phyloP scores from a whole-genome alignment of 2,329 filamentous ascomycete species.

The Verticillium longisporum region DNA sequence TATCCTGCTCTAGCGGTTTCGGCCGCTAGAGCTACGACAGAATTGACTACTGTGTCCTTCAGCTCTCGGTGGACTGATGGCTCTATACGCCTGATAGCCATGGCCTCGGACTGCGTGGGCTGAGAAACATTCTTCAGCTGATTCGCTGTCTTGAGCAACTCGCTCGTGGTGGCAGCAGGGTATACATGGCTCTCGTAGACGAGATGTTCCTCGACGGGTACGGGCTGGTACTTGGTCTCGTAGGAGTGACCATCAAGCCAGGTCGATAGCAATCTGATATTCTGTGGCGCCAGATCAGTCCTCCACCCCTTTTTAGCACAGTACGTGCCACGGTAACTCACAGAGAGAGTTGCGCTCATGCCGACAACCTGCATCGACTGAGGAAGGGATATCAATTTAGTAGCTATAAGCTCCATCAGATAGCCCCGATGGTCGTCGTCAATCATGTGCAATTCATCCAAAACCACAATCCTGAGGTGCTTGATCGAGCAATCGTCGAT shows the following conservation, averaged over 20 bases:
- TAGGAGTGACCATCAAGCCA: slow-evolving; percentile 70
- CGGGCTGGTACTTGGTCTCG: slow-evolving; percentile 63
- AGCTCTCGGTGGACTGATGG: slow-evolving; percentile 55
- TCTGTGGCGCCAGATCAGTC: slow-evolving; percentile 34
- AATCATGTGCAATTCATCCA: slow-evolving; percentile 79
- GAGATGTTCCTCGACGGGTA: slow-evolving; percentile 70
- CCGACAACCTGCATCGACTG: slow-evolving; percentile 65
- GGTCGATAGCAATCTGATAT: slow-evolving; percentile 59
- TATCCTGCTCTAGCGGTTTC: slow-evolving; percentile 64
- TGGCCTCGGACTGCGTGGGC: slow-evolving; percentile 24
- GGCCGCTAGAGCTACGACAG: slow-evolving; percentile 61
- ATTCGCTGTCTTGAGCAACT: slow-evolving; percentile 49
- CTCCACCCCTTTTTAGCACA: background rate
- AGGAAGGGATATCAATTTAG: slow-evolving; percentile 63
- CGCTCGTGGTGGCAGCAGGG: slow-evolving; percentile 47
- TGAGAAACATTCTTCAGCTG: slow-evolving; percentile 33
- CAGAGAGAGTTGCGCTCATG: slow-evolving; percentile 74
- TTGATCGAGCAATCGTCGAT: slow-evolving; percentile 63
- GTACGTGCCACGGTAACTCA: slow-evolving; percentile 26
- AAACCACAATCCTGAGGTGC: slow-evolving; percentile 59
- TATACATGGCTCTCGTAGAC: slow-evolving; percentile 67
- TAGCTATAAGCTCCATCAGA: slow-evolving; percentile 66
- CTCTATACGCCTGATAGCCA: slow-evolving; percentile 40
- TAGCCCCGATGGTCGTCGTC: slow-evolving; percentile 72
- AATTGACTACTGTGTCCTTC: slow-evolving; percentile 57